phyloP scores from a whole-genome alignment of 2,329 filamentous ascomycete genomes.

The Penicillium sp. region DNA sequence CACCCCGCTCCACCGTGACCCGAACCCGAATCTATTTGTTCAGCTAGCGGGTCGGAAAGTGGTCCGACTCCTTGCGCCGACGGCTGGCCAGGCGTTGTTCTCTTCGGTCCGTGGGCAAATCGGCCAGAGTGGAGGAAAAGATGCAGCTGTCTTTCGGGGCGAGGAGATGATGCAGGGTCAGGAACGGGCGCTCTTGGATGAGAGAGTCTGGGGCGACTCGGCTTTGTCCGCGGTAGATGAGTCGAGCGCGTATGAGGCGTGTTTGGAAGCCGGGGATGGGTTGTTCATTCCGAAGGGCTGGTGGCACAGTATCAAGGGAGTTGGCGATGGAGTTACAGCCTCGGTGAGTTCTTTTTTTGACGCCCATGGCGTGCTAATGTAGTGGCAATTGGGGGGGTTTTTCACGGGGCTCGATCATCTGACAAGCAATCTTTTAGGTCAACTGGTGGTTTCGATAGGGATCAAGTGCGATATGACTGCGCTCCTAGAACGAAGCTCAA shows the following conservation, averaged over 20 bases:
- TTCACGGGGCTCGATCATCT: slow-evolving; percentile 19
- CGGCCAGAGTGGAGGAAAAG: slow-evolving; percentile 28
- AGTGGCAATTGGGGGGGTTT: background rate
- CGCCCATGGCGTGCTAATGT: no score
- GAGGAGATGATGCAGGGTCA: slow-evolving; percentile 86
- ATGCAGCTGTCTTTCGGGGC: slow-evolving; percentile 56
- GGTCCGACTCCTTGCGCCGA: slow-evolving; percentile 65
- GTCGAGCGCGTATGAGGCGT: slow-evolving; percentile 42
- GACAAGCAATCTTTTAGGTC: slow-evolving; percentile 31
- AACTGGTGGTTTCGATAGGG: slow-evolving; percentile 74
- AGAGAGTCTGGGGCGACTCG: slow-evolving; percentile 59
- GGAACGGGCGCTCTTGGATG: slow-evolving; percentile 62
- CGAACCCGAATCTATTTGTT: slow-evolving; percentile 87
- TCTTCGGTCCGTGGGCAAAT: slow-evolving; percentile 40
- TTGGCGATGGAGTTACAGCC: slow-evolving; percentile 52
- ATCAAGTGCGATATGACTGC: no score
- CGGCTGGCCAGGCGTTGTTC: slow-evolving; percentile 60
- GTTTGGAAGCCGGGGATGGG: slow-evolving; percentile 60
- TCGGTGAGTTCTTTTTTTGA: slow-evolving; percentile 42
- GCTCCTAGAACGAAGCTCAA: no score
- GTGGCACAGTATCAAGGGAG: slow-evolving; percentile 78
- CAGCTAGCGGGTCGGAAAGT: slow-evolving; percentile 70
- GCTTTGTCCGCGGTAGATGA: slow-evolving; percentile 20
- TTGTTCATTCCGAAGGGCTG: slow-evolving; percentile 76
- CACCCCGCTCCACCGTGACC: slow-evolving; percentile 85